Base-by-base conservation (phyloP, 352 stramenopile genomes). In the Globisporangium yorkense region DNA sequence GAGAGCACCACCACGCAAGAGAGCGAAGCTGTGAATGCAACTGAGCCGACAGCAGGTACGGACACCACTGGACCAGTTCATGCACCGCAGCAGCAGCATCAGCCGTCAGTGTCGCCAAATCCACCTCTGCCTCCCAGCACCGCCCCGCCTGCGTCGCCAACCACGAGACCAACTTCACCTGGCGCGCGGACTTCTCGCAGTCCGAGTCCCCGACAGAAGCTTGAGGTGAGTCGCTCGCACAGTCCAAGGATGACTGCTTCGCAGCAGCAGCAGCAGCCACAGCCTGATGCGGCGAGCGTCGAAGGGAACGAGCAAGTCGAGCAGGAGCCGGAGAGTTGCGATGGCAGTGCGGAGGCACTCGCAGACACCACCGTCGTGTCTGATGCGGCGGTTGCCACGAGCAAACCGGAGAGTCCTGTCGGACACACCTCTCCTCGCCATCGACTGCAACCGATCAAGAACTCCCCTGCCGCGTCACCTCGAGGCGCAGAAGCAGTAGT, bases 161-260 rank as follows among this genome's bases (percentile, higher is more conserved):
- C 33, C 15, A 27, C 54, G 8, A 47, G 20, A 60, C 45, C 44
- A 15, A 47, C 45, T 18, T 62, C 56, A n/a, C 56, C 56, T 15
- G 41, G 24, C 35, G 18, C 47, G 39, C 56, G 56, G n/a, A 45
- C 37, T 0, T 56, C 56, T 27, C 35, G 37, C 15, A 62, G 48
- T 27, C 56, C 48, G 43, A 62, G 56, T 44, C 39, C 56, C 5
- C 48, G 56, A 10, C 47, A 62, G 12, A 62, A 56, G 31, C n/a
- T 62, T n/a, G 48, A 62, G 6, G 45, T 48, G n/a, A 56, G 37
- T 39, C 43, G 48, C 31, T 45, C 48, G 6, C 37, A 56, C 40
- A 62, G 10, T 20, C 29, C 47, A 8, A 49, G 39, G 24, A 27
- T 27, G 24, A 27, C 24, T 27, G 24, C 24, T 27, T 27, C 24